phyloP scores from a whole-genome alignment of 768 basidiomycete species.

The Podaxis carcinomalis region DNA sequence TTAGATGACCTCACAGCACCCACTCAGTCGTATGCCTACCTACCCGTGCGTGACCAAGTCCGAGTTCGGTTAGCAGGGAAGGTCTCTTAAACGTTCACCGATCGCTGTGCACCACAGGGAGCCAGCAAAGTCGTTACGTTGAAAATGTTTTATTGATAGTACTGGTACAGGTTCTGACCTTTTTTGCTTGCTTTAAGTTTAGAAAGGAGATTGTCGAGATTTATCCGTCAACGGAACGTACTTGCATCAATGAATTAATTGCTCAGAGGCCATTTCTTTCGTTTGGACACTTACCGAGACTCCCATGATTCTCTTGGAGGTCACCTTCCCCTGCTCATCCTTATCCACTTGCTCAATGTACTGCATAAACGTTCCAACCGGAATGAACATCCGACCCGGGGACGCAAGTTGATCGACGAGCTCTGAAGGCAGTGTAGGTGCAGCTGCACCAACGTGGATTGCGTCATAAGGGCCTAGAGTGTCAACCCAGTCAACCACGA shows the following conservation, averaged over 20 bases:
- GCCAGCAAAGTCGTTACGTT: too few species aligned
- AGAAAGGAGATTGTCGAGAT: constrained; percentile 5
- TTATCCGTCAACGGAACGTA: constrained; percentile 17
- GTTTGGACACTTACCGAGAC: constrained; percentile 62
- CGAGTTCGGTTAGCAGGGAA: too few species aligned
- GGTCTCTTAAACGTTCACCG: too few species aligned
- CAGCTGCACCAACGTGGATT: constrained; percentile 94
- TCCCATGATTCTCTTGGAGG: constrained; percentile 63
- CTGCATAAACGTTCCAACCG: constrained; percentile 64
- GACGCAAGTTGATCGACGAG: constrained; percentile 75
- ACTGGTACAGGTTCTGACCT: not conserved
- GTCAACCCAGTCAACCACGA: not conserved
- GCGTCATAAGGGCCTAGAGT: constrained; percentile 64
- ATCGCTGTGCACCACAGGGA: too few species aligned
- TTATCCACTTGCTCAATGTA: constrained; percentile 80
- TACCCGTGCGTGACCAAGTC: too few species aligned
- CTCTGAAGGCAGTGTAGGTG: constrained; percentile 62
- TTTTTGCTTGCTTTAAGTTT: not conserved
- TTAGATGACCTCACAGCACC: too few species aligned
- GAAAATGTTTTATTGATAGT: too few species aligned
- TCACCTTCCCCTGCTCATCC: constrained; percentile 61
- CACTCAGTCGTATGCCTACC: too few species aligned
- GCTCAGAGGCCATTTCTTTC: not conserved
- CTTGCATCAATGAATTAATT: not conserved
- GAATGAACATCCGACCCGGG: constrained; percentile 89